Percentiles rank a stretch among this genome's conserved stretches.
Conservation (phyloP, 257 asterid species). For the Solanum tacnaense region DNA sequence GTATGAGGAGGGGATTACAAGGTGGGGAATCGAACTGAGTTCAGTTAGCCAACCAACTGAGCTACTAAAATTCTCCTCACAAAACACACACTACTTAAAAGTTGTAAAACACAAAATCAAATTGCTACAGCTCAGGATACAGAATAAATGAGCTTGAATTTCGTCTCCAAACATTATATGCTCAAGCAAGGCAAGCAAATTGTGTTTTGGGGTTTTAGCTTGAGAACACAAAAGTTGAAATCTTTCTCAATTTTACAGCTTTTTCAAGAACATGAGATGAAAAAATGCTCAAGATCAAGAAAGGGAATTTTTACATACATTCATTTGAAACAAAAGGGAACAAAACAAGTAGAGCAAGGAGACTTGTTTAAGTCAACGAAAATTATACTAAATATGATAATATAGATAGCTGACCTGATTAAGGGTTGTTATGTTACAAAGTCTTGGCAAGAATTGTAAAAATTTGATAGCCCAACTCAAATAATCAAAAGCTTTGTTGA, state of each 20-base stretch:
- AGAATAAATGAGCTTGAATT: background rate
- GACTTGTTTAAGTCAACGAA: background rate
- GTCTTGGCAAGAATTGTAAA: background rate
- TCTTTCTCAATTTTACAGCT: background rate
- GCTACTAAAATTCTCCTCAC: background rate
- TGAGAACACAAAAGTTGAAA: background rate
- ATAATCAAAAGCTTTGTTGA: background rate
- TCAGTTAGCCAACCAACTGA: background rate
- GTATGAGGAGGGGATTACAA: background rate
- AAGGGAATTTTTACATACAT: background rate
- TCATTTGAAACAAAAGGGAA: background rate
- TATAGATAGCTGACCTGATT: background rate
- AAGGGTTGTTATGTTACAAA: background rate
- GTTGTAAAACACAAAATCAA: background rate
- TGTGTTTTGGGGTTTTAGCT: background rate
- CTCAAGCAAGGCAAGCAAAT: background rate
- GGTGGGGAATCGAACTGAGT: background rate
- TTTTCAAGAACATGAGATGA: background rate
- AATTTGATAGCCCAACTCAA: background rate
- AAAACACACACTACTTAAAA: background rate
- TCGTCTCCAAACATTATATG: background rate
- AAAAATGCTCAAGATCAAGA: background rate
- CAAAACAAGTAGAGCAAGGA: background rate
- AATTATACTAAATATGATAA: background rate
- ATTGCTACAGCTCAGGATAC: background rate